Evolutionary conservation across 2,329 filamentous ascomycete species (phyloP).

Genomic region (Acephala macrosclerotiorum): DNA sequence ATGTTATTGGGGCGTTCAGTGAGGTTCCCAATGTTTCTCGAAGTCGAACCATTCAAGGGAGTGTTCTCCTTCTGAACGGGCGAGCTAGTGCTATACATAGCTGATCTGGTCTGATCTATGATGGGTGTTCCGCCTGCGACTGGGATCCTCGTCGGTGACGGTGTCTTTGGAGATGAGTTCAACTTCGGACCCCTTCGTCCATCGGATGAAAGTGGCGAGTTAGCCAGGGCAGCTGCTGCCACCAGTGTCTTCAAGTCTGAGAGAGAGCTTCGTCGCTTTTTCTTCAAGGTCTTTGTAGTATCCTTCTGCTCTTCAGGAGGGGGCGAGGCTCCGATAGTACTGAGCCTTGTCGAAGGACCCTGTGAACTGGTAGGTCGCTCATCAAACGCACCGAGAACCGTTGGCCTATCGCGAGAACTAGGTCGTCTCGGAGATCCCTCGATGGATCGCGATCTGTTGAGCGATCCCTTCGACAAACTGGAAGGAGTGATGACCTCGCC

Average conservation of each 20-base stretch:
- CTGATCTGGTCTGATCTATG: slow-evolving; percentile 36
- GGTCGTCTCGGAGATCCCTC: slow-evolving; percentile 66
- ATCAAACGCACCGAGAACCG: slow-evolving; percentile 68
- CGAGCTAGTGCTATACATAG: slow-evolving; percentile 37
- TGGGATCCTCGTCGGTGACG: slow-evolving; percentile 44
- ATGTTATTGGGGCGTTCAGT: slow-evolving; percentile 43
- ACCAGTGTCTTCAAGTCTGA: slow-evolving; percentile 82
- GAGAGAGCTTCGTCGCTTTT: slow-evolving; percentile 89
- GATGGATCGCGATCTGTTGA: slow-evolving; percentile 78
- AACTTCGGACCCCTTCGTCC: slow-evolving; percentile 36
- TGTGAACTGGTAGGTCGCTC: slow-evolving; percentile 67
- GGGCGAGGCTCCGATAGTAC: slow-evolving; percentile 43
- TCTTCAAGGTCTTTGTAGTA: slow-evolving; percentile 58
- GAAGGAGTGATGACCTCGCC: slow-evolving; percentile 58
- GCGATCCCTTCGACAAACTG: slow-evolving; percentile 71
- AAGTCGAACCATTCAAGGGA: slow-evolving; percentile 21
- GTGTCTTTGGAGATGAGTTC: slow-evolving; percentile 42
- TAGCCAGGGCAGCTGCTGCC: slow-evolving; percentile 61
- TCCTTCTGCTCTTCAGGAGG: slow-evolving; percentile 52
- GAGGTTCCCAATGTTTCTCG: slow-evolving; percentile 39
- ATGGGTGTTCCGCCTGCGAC: slow-evolving; percentile 31
- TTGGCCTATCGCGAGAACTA: slow-evolving; percentile 65
- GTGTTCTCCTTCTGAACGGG: slow-evolving; percentile 42
- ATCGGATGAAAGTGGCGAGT: slow-evolving; percentile 44
- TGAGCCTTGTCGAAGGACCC: slow-evolving; percentile 44